Evolutionary conservation across 768 basidiomycete genomes (phyloP).

Genomic region (Russula sp.): DNA sequence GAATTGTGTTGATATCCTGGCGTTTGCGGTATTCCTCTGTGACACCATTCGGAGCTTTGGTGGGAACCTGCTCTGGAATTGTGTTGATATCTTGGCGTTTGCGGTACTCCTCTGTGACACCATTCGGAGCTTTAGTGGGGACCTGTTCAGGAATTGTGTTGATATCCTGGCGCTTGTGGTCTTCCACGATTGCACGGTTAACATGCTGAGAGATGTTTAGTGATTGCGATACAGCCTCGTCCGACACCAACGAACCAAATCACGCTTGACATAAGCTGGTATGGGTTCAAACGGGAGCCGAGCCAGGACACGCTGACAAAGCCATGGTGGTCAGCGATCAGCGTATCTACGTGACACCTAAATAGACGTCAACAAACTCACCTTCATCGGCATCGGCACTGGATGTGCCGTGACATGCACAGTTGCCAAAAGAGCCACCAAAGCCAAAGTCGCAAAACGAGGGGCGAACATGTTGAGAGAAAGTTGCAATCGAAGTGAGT

Average conservation of each 20-base stretch:
- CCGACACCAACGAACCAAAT: not conserved
- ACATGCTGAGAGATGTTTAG: not conserved
- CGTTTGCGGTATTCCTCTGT: constrained; percentile 25
- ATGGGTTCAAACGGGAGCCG: constrained; percentile 35
- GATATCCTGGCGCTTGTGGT: not conserved
- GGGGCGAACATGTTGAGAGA: constrained; percentile 40
- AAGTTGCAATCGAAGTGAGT: constrained; percentile 22
- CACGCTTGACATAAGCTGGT: constrained; percentile 36
- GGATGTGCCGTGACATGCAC: constrained; percentile 37
- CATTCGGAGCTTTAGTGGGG: constrained; percentile 18
- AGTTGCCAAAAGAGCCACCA: constrained; percentile 38
- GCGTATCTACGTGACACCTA: no score
- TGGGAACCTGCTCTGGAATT: constrained; percentile 30
- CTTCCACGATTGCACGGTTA: not conserved
- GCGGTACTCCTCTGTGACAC: not conserved
- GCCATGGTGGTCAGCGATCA: no score
- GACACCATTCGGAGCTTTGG: constrained; percentile 31
- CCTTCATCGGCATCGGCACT: constrained; percentile 33
- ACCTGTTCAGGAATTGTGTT: constrained; percentile 21
- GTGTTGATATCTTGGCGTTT: constrained; percentile 14
- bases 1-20: constrained; percentile 12
- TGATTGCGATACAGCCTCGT: not conserved
- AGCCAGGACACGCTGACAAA: constrained; percentile 4
- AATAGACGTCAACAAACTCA: not conserved
- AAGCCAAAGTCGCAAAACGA: constrained; percentile 33